Conservation (phyloP, 2,329 filamentous ascomycete species). For the Setomelanomma holmii region DNA sequence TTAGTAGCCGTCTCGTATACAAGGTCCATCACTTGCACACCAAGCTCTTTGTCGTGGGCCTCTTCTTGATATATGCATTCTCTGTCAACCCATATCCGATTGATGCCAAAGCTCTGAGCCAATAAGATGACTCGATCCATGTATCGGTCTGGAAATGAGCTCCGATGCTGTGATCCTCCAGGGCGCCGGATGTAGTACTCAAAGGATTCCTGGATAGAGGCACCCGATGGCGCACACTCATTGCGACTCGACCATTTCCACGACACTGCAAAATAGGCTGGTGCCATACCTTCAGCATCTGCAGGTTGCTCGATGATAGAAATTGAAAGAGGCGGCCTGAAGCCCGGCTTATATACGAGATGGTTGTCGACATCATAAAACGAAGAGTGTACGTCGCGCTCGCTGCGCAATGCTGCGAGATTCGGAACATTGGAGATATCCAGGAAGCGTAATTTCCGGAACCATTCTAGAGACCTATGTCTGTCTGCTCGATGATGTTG, state of each 20-base stretch:
- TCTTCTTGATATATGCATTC: conserved; percentile 28
- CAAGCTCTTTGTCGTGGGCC: conserved; percentile 10
- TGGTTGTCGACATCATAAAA: background rate
- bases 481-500: conserved; percentile 14
- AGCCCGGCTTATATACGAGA: background rate
- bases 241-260: conserved; percentile 16
- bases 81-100: conserved; percentile 24
- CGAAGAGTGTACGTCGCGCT: background rate
- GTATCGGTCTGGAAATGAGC: conserved; percentile 22
- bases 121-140: conserved; percentile 25
- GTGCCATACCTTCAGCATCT: conserved; percentile 4
- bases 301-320: conserved; percentile 8
- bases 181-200: conserved; percentile 9
- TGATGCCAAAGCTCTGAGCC: conserved; percentile 12
- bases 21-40: background rate
- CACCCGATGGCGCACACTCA: background rate
- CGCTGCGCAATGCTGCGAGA: background rate
- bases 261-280: conserved; percentile 23
- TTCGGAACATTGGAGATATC: conserved; percentile 19
- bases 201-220: conserved; percentile 3
- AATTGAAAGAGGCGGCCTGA: background rate
- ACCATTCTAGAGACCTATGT: conserved; percentile 16
- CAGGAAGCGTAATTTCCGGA: conserved; percentile 15
- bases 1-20: background rate
- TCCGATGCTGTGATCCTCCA: conserved; percentile 11